Percentiles rank a stretch among this genome's conserved stretches.
Conservation (phyloP, 129 eudicot species). For the Artemisia tridentata region DNA sequence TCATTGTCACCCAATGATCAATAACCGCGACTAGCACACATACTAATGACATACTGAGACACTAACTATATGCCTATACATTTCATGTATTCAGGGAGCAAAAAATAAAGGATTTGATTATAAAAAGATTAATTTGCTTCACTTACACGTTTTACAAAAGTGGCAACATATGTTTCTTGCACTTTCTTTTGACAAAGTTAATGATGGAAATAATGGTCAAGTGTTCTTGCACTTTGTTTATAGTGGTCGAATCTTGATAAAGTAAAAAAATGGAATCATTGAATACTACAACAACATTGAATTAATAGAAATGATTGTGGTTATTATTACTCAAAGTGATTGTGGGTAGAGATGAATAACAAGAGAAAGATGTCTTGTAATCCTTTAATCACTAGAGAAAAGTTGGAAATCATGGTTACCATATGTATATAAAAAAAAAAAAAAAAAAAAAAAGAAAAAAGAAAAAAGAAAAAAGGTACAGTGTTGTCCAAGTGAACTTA, state of each 20-base stretch:
- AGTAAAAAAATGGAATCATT: constrained; percentile 9
- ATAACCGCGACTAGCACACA: background rate
- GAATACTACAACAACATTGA: background rate
- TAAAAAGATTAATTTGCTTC: constrained; percentile 16
- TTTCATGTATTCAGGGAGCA: background rate
- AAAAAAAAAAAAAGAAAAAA: no score
- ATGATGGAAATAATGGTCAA: constrained; percentile 20
- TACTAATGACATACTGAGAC: background rate
- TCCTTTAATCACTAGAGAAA: no score
- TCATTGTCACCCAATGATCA: constrained; percentile 42
- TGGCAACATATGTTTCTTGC: constrained; percentile 24
- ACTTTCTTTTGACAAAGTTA: constrained; percentile 37
- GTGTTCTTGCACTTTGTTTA: constrained; percentile 14
- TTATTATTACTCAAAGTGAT: constrained; percentile 1
- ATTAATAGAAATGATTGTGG: background rate
- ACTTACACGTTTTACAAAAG: constrained; percentile 25
- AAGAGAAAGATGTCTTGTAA: constrained; percentile 5
- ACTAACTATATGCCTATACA: constrained; percentile 7
- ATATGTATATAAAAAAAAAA: no score
- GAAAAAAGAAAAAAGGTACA: no score
- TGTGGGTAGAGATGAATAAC: background rate
- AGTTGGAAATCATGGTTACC: no score
- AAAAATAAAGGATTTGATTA: background rate
- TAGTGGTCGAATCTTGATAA: constrained; percentile 25
- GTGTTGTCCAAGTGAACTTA: no score